A percentile compares a stretch with the other conserved stretches of the same genome.
Evolutionary conservation across 768 basidiomycete species (phyloP).

Genomic region (Collybiopsis luxurians): DNA sequence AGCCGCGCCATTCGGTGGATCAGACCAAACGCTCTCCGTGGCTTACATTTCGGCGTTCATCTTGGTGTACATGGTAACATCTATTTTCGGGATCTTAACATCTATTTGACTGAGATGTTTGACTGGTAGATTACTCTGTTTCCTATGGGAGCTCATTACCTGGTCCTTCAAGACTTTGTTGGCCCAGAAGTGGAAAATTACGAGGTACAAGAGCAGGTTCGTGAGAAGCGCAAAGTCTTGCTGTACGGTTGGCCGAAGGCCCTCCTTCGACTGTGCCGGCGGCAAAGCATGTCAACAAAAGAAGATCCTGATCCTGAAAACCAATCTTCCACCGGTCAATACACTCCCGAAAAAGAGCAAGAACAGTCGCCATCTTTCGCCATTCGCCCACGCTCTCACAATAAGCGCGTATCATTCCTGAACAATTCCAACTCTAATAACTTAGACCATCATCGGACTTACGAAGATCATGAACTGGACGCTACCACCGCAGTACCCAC

Average conservation of each 20-base stretch:
- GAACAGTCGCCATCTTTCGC: not conserved
- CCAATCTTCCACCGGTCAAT: too few species aligned
- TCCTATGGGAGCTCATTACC: constrained; percentile 53
- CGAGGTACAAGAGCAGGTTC: constrained; percentile 47
- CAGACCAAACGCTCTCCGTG: constrained; percentile 60
- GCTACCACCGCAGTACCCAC: constrained; percentile 13
- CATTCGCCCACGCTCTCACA: not conserved
- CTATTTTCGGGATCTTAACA: not conserved
- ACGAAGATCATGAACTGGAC: constrained; percentile 4
- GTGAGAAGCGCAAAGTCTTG: constrained; percentile 29
- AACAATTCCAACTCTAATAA: not conserved
- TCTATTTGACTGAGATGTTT: not conserved
- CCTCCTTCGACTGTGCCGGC: constrained; percentile 9
- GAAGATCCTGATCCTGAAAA: constrained; percentile 1
- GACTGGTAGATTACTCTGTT: constrained; percentile 62
- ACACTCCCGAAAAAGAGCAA: not conserved
- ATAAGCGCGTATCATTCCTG: constrained; percentile 21
- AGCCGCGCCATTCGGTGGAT: constrained; percentile 58
- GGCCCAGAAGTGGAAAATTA: constrained; percentile 62
- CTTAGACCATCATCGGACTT: not conserved
- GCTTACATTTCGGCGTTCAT: constrained; percentile 65
- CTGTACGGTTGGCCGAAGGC: constrained; percentile 15
- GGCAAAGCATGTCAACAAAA: not conserved
- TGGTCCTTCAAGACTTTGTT: constrained; percentile 59
- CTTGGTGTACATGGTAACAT: constrained; percentile 55